Conservation (phyloP, 1,139 yeast genomes). For the Hansenula sp. region DNA sequence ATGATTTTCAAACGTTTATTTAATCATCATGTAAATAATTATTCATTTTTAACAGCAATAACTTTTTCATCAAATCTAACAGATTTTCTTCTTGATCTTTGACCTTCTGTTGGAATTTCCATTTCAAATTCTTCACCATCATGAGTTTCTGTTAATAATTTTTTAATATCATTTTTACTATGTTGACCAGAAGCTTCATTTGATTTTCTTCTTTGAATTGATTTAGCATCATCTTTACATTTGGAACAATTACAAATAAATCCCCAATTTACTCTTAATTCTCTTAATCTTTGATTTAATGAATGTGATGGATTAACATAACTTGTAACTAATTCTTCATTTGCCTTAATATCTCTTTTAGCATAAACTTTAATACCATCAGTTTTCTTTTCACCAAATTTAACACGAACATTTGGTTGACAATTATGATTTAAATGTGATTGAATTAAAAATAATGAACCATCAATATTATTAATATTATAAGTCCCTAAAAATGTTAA, state of each 20-base stretch:
- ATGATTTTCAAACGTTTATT: too few relatives aligned
- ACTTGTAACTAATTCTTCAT: slow-evolving; percentile 66
- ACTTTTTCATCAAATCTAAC: slow-evolving; percentile 71
- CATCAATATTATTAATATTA: slow-evolving; percentile 68
- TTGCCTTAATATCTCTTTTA: slow-evolving; percentile 49
- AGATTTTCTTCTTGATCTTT: slow-evolving; percentile 58
- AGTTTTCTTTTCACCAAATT: slow-evolving; percentile 41
- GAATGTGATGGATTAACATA: slow-evolving; percentile 69
- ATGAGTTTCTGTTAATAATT: slow-evolving; percentile 37
- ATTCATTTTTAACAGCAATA: slow-evolving; percentile 33
- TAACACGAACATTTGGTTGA: slow-evolving; percentile 62
- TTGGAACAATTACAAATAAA: slow-evolving; percentile 67
- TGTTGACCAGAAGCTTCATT: slow-evolving; percentile 13
- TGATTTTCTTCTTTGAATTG: slow-evolving; percentile 21
- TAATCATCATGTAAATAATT: too few relatives aligned
- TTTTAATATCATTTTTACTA: slow-evolving; percentile 39
- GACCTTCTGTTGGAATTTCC: slow-evolving; percentile 33
- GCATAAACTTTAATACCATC: slow-evolving; percentile 61
- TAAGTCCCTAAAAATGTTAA: slow-evolving; percentile 64
- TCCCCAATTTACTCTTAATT: slow-evolving; percentile 77
- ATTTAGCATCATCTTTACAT: slow-evolving; percentile 50
- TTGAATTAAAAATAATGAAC: slow-evolving; percentile 55
- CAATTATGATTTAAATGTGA: slow-evolving; percentile 78
- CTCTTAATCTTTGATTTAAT: slow-evolving; percentile 60
- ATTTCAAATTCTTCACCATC: slow-evolving; percentile 46